phyloP scores from a whole-genome alignment of 2,329 filamentous ascomycete species.

The Alternaria postmessia region DNA sequence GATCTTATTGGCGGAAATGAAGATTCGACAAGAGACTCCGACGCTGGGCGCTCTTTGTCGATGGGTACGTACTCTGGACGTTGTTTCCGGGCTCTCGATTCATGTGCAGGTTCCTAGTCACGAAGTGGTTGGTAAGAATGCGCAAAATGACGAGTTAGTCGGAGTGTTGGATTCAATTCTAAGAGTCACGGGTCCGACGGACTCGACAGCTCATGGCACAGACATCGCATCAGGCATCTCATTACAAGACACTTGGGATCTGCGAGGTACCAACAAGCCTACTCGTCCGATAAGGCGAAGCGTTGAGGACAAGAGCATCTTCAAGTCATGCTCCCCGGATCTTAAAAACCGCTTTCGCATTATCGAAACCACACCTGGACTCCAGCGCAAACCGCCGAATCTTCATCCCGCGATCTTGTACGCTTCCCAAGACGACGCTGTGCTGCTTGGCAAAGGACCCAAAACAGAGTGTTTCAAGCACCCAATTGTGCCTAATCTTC shows the following conservation, averaged over 20 bases:
- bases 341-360: constrained; percentile 59
- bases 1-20: constrained; percentile 74
- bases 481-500: constrained; percentile 68
- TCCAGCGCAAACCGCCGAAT: constrained; percentile 71
- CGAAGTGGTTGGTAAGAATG: constrained; percentile 43
- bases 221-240: constrained; percentile 56
- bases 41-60: constrained; percentile 74
- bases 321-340: constrained; percentile 38
- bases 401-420: constrained; percentile 72
- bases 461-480: constrained; percentile 66
- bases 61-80: constrained; percentile 76
- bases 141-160: constrained; percentile 62
- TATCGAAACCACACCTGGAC: constrained; percentile 68
- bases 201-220: constrained; percentile 51
- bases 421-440: constrained; percentile 65
- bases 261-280: constrained; percentile 55
- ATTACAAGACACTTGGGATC: constrained; percentile 68
- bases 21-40: constrained; percentile 69
- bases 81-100: constrained; percentile 71
- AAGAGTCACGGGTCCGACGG: constrained; percentile 68
- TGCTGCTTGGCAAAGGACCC: constrained; percentile 59
- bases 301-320: constrained; percentile 63
- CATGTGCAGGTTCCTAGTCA: constrained; percentile 55
- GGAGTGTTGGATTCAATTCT: constrained; percentile 70
- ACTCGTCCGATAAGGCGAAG: constrained; percentile 62